Percentiles rank a stretch among this genome's conserved stretches.
These are phyloP conservation scores for Gracilariopsis chorda DNA, from an alignment of 23 red algal species.

Conservation along the genomic window DNA sequence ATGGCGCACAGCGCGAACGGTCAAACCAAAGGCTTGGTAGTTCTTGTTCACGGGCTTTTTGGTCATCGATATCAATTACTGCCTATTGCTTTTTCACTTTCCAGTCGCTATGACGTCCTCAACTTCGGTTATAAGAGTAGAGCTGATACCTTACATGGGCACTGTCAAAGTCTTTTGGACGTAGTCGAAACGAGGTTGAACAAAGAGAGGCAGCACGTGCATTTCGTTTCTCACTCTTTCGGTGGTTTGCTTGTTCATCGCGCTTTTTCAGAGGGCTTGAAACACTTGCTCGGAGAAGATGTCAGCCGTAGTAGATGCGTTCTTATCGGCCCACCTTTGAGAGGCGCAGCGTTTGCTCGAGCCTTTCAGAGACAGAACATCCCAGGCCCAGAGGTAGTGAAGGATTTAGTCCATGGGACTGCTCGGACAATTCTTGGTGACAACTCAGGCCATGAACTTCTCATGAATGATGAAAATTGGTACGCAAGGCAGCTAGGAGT, in stretches of 20 bases:
- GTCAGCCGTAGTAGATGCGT: conserved; percentile 27
- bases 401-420: conserved; percentile 1
- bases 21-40: conserved; percentile 13
- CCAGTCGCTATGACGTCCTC: conserved; percentile 39
- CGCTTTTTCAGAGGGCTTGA: conserved; percentile 26
- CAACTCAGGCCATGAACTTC: conserved; percentile 20
- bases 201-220: not conserved
- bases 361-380: conserved; percentile 52
- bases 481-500: conserved; percentile 27
- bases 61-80: conserved; percentile 57
- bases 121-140: conserved; percentile 60
- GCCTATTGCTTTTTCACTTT: conserved; percentile 37
- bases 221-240: conserved; percentile 68
- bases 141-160: conserved; percentile 30
- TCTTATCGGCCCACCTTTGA: conserved; percentile 40
- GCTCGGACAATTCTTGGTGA: conserved; percentile 26
- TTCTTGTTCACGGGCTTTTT: conserved; percentile 54
- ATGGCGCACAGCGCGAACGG: conserved; percentile 7
- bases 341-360: conserved; percentile 40
- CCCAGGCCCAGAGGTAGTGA: conserved; percentile 20
- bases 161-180: conserved; percentile 39
- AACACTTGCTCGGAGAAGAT: conserved; percentile 13
- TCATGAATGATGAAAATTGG: conserved; percentile 43
- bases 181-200: conserved; percentile 16
- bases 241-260: conserved; percentile 60